phyloP scores from a whole-genome alignment of 208 protist species.

The Leishmania lainsoni region DNA sequence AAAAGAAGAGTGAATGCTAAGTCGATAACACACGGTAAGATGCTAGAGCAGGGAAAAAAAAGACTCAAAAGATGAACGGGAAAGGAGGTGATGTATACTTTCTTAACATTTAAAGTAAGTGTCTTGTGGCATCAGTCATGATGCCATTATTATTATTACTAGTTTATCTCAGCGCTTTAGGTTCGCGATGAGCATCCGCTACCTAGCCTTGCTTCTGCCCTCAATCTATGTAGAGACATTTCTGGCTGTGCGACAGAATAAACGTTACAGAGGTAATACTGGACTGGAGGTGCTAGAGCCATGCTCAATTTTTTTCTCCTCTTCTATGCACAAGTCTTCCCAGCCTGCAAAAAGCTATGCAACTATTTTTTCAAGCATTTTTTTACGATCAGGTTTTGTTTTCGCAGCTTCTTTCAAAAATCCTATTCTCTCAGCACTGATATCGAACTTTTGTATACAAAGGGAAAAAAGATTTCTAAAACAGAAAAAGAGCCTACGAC shows the following conservation, averaged over 20 bases:
- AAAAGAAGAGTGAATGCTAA: not conserved
- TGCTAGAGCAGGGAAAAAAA: not conserved
- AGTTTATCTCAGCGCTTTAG: not conserved
- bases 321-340: not conserved
- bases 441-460: not conserved
- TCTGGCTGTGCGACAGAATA: not conserved
- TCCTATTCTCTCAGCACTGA: not conserved
- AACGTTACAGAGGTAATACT: not conserved
- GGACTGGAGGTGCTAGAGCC: not conserved
- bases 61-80: not conserved
- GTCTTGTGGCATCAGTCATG: not conserved
- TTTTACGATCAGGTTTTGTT: not conserved
- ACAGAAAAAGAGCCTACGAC: slow-evolving; percentile 10
- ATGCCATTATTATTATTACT: not conserved
- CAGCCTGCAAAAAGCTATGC: not conserved
- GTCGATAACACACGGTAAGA: not conserved
- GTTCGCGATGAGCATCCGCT: not conserved
- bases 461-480: not conserved
- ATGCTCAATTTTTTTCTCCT: no score
- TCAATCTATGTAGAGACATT: not conserved
- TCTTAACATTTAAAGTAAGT: not conserved
- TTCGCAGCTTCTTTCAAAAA: not conserved
- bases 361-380: no score
- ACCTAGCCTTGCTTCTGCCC: not conserved
- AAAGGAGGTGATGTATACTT: not conserved